These are phyloP conservation scores for Meripilus lineatus DNA, from an alignment of 1,284 basidiomycete genomes.

Conservation along the genomic window DNA sequence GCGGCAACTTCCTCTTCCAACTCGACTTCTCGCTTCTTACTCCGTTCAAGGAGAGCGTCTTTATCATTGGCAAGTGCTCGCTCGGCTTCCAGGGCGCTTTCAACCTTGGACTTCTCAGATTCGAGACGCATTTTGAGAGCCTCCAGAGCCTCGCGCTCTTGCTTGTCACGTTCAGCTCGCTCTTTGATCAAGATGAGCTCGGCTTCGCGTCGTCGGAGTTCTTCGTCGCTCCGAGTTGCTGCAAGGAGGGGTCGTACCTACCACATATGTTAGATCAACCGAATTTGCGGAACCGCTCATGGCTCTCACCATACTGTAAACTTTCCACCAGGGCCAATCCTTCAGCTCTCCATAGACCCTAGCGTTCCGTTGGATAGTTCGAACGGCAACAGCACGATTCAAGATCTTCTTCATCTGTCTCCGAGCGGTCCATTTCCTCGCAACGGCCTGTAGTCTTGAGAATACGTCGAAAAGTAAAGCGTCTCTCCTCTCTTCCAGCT, in stretches of 20 bases:
- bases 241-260: conserved; percentile 89
- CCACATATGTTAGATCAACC: conserved; percentile 7
- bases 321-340: conserved; percentile 99
- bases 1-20: conserved; percentile 83
- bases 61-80: conserved; percentile 80
- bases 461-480: conserved; percentile 86
- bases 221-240: conserved; percentile 91
- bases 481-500: conserved; percentile 93
- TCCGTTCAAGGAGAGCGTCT: conserved; percentile 79
- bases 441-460: conserved; percentile 81
- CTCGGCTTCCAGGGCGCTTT: conserved; percentile 81
- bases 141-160: conserved; percentile 76
- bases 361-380: conserved; percentile 93
- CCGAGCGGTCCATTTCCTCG: conserved; percentile 82
- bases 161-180: conserved; percentile 79
- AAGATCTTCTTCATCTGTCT: conserved; percentile 94
- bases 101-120: conserved; percentile 77
- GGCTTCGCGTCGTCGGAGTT: conserved; percentile 83
- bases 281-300: conserved; percentile 1
- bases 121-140: conserved; percentile 76
- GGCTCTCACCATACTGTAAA: conserved; percentile 79
- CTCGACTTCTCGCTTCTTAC: conserved; percentile 80
- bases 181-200: conserved; percentile 84
- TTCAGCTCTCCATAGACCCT: conserved; percentile 84
- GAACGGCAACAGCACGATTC: conserved; percentile 87